Evolutionary conservation across 2,329 filamentous ascomycete species (phyloP).

Genomic region (Arthrobotrys sinensis): DNA sequence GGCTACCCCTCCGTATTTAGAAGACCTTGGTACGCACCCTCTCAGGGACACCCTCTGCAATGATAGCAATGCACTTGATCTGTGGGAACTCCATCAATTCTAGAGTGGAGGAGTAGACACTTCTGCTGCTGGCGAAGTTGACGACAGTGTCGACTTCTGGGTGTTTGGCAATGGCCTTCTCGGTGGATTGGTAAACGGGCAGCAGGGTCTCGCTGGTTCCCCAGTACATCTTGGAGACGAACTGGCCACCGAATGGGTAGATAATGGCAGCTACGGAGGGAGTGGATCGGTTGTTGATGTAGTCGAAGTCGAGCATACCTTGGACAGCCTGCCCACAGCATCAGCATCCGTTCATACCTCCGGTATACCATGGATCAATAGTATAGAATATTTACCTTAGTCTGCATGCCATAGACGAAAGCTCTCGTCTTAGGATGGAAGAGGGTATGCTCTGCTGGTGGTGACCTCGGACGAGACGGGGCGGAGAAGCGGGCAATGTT

Average conservation of each 20-base stretch:
- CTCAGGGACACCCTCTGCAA: conserved; percentile 98
- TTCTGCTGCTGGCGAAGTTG: conserved; percentile 99
- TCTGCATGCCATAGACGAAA: conserved; percentile 99
- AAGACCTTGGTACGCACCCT: conserved; percentile 75
- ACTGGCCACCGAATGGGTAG: conserved; percentile 99
- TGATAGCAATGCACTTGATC: conserved; percentile 99
- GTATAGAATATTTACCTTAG: conserved; percentile 90
- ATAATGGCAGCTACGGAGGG: conserved; percentile 99
- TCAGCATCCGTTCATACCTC: not conserved
- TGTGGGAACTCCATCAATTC: conserved; percentile 97
- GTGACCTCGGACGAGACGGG: conserved; percentile 91
- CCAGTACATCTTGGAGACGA: conserved; percentile 99
- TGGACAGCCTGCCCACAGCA: conserved; percentile 69
- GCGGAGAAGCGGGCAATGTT: conserved; percentile 97
- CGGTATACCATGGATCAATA: not conserved
- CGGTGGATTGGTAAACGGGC: conserved; percentile 94
- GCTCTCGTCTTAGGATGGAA: conserved; percentile 99
- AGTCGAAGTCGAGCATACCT: conserved; percentile 91
- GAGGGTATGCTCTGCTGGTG: conserved; percentile 87
- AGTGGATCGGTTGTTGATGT: conserved; percentile 97
- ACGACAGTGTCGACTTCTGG: conserved; percentile 96
- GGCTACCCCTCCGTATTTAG: not conserved
- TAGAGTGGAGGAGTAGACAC: conserved; percentile 98
- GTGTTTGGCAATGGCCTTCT: conserved; percentile 96
- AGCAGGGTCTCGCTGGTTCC: conserved; percentile 98